phyloP scores from a whole-genome alignment of 2,329 filamentous ascomycete genomes.

The Calonectria henricotiae region DNA sequence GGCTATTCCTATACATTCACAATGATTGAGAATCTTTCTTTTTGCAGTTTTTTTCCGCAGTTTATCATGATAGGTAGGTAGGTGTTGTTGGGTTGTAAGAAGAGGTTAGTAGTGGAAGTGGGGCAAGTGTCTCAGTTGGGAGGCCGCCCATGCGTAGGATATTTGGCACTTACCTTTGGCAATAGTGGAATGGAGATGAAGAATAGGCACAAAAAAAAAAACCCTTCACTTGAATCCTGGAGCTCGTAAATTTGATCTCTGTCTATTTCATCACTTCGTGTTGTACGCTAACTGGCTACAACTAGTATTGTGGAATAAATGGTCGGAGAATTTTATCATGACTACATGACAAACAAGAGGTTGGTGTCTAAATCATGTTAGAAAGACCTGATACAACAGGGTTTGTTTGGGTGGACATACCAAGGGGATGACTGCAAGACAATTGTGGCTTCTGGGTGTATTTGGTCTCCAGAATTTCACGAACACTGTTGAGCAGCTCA shows the following conservation, averaged over 20 bases:
- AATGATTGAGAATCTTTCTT: conserved; percentile 34
- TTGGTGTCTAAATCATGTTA: conserved; percentile 70
- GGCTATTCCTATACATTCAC: conserved; percentile 55
- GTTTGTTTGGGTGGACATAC: conserved; percentile 69
- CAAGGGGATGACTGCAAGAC: conserved; percentile 94
- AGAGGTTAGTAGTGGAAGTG: neutral
- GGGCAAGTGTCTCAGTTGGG: neutral
- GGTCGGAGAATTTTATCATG: neutral
- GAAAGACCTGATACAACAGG: conserved; percentile 18
- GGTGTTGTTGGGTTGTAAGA: too few species aligned
- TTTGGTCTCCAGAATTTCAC: conserved; percentile 88
- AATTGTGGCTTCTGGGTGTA: conserved; percentile 97
- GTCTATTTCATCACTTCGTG: conserved; percentile 24
- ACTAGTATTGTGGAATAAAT: neutral
- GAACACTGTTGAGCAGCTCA: conserved; percentile 94
- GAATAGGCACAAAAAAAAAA: neutral
- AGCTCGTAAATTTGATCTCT: neutral
- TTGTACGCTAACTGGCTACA: conserved; percentile 6
- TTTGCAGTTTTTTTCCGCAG: neutral
- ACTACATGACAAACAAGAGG: conserved; percentile 77
- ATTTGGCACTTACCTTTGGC: neutral
- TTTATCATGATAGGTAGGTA: neutral
- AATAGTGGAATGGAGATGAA: neutral
- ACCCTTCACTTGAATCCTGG: neutral
- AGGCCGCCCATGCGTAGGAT: neutral